Conservation (phyloP, 179 eudicot genomes). For the Silene vulgaris region DNA sequence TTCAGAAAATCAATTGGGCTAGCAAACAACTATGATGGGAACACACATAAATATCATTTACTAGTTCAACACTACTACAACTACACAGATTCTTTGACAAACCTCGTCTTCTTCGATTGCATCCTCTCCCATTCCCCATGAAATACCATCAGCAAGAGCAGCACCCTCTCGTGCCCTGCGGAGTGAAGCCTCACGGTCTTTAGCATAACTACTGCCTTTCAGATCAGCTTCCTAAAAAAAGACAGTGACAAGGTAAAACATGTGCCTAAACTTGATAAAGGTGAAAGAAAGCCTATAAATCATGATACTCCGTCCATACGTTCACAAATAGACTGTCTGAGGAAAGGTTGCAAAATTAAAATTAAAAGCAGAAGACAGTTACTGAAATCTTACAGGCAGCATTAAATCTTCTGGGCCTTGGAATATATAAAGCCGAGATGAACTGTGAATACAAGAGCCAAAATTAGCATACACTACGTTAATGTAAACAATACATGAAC, state of each 20-base stretch:
- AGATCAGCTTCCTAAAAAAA: slow-evolving; percentile 63
- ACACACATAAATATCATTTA: background rate
- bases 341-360: background rate
- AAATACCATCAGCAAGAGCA: slow-evolving; percentile 80
- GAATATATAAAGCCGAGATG: slow-evolving; percentile 80
- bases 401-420: slow-evolving; percentile 94
- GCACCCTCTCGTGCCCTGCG: slow-evolving; percentile 74
- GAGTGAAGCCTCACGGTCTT: slow-evolving; percentile 91
- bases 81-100: slow-evolving; percentile 21
- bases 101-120: slow-evolving; percentile 97
- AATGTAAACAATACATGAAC: background rate
- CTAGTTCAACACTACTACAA: slow-evolving; percentile 9
- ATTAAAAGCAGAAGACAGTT: background rate
- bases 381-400: slow-evolving; percentile 62
- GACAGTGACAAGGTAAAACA: background rate
- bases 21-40: background rate
- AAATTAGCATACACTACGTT: slow-evolving; percentile 6
- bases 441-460: slow-evolving; percentile 39
- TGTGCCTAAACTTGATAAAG: background rate
- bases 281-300: background rate
- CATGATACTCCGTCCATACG: background rate
- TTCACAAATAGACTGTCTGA: background rate
- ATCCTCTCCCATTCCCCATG: slow-evolving; percentile 98
- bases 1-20: background rate
- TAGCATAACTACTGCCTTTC: slow-evolving; percentile 45